Evolutionary conservation across 2,329 filamentous ascomycete species (phyloP), one percentile per base, ranked within the genome.

Genomic region (Claviceps cyperi): DNA sequence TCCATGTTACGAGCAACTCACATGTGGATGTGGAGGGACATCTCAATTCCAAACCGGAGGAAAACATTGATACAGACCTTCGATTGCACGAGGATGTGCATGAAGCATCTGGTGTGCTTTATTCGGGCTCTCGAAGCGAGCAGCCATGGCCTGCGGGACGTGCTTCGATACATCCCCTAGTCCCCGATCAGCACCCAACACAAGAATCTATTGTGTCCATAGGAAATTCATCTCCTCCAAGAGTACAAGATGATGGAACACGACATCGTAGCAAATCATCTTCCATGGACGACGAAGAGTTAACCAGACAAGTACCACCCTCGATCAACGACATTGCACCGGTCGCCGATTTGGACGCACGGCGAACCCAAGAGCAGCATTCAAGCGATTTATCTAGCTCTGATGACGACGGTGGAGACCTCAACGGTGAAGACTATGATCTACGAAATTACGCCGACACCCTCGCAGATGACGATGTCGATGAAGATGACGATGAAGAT

Each of bases 351-450:
- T 5, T 21, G 22, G 37, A 39, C 4, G 24, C 6, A 15, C 17
- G 15, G 17, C 28, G 39, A 32, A 37, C n/a, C 11, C 4, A 49
- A n/a, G 32, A 44, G 21, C n/a, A 32, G 17, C 14, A 43, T 35
- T 4, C 40, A 39, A n/a, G 51, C 43, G 59, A 59, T 44, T 54
- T 9, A 28, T 48, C 40, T 32, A 35, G 21, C 36, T 53, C 43
- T 7, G 43, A 58, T 44, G 53, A 53, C 19, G 58, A 63, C 47
- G 59, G 57, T 17, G 57, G 58, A 1, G 61, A 64, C 15, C 50
- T 59, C 19, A 54, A 57, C 37, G 63, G 64, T 13, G 62, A 66
- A 35, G 64, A 65, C 50, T 65, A 65, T 24, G 62, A 66, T 44
- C 53, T 65, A 28, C 53, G 62, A 46, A 64, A 64, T 39, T 65